A percentile compares a stretch with the other conserved stretches of the same genome.
Conservation (phyloP, 345 rosid species). For the Litchi chinensis region DNA sequence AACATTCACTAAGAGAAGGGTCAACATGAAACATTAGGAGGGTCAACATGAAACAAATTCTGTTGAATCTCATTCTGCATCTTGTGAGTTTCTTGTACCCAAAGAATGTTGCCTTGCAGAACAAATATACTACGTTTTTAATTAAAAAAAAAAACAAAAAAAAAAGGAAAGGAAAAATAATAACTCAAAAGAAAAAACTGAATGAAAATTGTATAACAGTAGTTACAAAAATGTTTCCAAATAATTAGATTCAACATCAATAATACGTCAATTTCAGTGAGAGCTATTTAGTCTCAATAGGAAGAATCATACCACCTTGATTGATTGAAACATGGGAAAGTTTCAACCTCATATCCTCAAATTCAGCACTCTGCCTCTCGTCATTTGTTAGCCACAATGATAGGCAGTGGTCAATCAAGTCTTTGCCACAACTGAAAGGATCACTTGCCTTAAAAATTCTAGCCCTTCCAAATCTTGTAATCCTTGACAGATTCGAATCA, state of each 20-base stretch:
- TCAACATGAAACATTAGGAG: not conserved
- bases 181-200: not conserved
- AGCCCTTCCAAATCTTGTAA: constrained; percentile 55
- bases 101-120: too few relatives aligned
- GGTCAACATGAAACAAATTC: not conserved
- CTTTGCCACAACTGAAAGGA: constrained; percentile 48
- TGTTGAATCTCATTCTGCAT: too few relatives aligned
- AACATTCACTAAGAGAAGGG: not conserved
- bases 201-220: not conserved
- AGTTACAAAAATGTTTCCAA: not conserved
- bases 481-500: constrained; percentile 55
- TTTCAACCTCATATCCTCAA: constrained; percentile 61
- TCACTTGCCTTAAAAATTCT: constrained; percentile 48
- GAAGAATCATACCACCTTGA: constrained; percentile 30
- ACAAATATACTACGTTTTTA: too few relatives aligned
- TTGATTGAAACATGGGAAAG: constrained; percentile 44
- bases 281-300: constrained; percentile 23
- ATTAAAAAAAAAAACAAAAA: too few relatives aligned
- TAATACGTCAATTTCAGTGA: not conserved
- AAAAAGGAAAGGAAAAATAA: too few relatives aligned
- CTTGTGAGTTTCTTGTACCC: too few relatives aligned
- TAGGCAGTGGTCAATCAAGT: constrained; percentile 62
- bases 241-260: not conserved
- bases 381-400: constrained; percentile 64
- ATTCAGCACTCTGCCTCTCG: constrained; percentile 59